phyloP scores from a whole-genome alignment of 495 filamentous ascomycete genomes.

The Evansstolkia leycettana region DNA sequence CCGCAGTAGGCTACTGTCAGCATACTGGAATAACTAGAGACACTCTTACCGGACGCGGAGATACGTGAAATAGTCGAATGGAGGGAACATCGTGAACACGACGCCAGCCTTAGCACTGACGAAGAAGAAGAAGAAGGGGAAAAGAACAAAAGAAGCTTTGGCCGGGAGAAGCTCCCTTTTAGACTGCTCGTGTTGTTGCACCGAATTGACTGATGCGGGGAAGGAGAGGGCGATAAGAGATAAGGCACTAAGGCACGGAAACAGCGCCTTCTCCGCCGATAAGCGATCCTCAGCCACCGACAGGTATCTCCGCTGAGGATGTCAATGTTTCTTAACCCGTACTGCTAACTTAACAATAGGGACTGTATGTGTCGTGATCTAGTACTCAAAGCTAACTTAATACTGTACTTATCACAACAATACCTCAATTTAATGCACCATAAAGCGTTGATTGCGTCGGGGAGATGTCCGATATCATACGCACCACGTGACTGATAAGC shows the following conservation, averaged over 20 bases:
- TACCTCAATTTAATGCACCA: too few relatives aligned
- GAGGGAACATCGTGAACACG: conserved; percentile 35
- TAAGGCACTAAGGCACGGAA: not conserved
- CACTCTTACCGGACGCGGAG: conserved; percentile 35
- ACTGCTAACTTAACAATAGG: too few relatives aligned
- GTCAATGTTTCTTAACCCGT: not conserved
- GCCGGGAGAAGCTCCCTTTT: conserved; percentile 1
- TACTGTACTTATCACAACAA: too few relatives aligned
- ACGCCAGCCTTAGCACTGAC: not conserved
- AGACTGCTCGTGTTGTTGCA: not conserved
- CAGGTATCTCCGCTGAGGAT: not conserved
- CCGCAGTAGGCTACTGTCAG: conserved; percentile 1
- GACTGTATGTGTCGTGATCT: too few relatives aligned
- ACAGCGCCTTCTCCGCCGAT: conserved; percentile 7
- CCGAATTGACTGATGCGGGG: not conserved
- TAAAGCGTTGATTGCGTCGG: too few relatives aligned
- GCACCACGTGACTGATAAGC: conserved; percentile 3
- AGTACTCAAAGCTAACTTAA: too few relatives aligned
- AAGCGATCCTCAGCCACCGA: conserved; percentile 6
- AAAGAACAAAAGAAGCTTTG: not conserved
- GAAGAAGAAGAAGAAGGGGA: not conserved
- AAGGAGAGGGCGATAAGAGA: not conserved
- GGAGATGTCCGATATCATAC: not conserved
- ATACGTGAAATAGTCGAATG: conserved; percentile 49
- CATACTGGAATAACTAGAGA: not conserved